Evolutionary conservation across 2,329 filamentous ascomycete genomes (phyloP), one percentile per base, ranked within the genome.

Genomic region (Xenoacremonium recifei): DNA sequence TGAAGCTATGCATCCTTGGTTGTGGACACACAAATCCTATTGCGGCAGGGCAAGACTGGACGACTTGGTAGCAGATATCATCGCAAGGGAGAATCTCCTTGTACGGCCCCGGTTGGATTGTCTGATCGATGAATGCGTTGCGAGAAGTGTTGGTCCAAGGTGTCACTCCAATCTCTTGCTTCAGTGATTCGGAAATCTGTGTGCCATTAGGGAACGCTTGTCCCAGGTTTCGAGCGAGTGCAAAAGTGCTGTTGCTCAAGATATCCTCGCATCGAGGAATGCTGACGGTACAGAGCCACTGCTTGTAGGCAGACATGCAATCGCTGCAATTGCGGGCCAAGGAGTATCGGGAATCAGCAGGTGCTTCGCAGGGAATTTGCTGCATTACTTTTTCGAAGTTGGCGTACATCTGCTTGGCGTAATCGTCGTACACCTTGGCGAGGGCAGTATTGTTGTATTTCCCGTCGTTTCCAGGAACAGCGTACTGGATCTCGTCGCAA

Each of bases 251-350:
- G 2, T 63, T 57, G 36, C 74, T 79, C 37, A 76, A 79, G 56
- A 87, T 93, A 67, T 96, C 92, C 58, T 89, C 85, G 70, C 93
- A 99, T 21, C 91, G 87, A 1, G 93, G 93, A 48, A 99, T 93
- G 13, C 83, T 86, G 20, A 97, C 90, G 18, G 89, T 87, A 70
- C 93, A 99, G 16, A 99, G 82, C 93, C 93, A 99, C 58, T 83
- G 75, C 64, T 95, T 96, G 76, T 99, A 99, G 7, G 89, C 89
- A 1, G 62, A 59, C 13, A 73, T 79, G 66, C 93, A 99, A 64
- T 95, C 79, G 32, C 71, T 65, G 71, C 93, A 99, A 53, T 67
- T 79, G 31, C 83, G 80, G 2, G 82, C 86, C 12, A 97, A 80
- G 2, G 90, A 96, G 68, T 95, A 99, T 50, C 80, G 79, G 12